Percentiles rank a stretch among this genome's conserved stretches.
phyloP scores from a whole-genome alignment of 352 stramenopile species.

The Globisporangium alternatum region DNA sequence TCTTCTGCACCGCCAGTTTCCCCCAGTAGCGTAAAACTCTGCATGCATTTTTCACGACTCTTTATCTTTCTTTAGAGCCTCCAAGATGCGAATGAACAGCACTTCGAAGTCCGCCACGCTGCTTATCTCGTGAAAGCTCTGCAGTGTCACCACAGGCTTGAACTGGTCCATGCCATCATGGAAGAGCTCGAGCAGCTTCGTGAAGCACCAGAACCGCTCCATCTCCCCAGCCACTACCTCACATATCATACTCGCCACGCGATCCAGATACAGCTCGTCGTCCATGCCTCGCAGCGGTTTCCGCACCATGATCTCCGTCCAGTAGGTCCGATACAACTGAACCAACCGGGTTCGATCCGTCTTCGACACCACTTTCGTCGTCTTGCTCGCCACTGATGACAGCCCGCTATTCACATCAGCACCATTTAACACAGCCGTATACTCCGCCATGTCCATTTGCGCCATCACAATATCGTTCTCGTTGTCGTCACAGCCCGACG shows the following conservation, averaged over 20 bases:
- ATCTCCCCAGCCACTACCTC: constrained; percentile 33
- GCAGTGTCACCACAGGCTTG: constrained; percentile 33
- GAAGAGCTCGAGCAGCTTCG: constrained; percentile 56
- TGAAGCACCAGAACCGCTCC: constrained; percentile 75
- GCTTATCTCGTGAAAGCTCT: constrained; percentile 35
- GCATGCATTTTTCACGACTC: constrained; percentile 15
- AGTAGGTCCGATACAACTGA: constrained; percentile 45
- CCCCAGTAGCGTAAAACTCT: constrained; percentile 2
- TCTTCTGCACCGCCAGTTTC: neutral
- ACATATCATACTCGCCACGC: constrained; percentile 34
- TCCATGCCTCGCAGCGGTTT: constrained; percentile 37
- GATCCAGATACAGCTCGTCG: constrained; percentile 31
- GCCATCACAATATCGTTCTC: constrained; percentile 2
- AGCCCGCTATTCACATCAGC: constrained; percentile 4
- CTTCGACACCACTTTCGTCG: neutral
- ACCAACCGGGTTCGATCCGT: constrained; percentile 21
- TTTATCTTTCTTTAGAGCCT: constrained; percentile 28
- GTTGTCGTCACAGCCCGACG: neutral
- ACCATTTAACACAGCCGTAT: neutral
- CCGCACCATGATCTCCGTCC: constrained; percentile 30
- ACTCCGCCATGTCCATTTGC: neutral
- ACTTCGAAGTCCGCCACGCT: constrained; percentile 50
- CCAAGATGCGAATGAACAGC: constrained; percentile 65
- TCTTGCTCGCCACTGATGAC: neutral
- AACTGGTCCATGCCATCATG: constrained; percentile 46